Conservation (phyloP, 208 protist species). For the Herpetomonas muscarum region DNA sequence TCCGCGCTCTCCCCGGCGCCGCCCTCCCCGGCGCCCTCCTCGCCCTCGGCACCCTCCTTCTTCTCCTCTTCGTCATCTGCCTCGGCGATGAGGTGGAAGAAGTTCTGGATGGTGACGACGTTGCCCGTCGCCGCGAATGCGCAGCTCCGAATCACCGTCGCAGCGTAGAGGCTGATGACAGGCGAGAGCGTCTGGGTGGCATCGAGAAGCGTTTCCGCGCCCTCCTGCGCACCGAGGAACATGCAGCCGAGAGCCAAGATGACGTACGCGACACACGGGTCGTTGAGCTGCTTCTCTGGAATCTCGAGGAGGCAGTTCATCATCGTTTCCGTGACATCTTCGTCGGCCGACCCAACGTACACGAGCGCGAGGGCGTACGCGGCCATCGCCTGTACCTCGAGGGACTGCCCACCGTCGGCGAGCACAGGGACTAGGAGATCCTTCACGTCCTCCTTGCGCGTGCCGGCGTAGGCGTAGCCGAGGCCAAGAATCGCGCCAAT, state of each 20-base stretch:
- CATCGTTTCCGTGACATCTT: constrained; percentile 94
- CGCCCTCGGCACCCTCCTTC: constrained; percentile 28
- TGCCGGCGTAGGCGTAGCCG: constrained; percentile 97
- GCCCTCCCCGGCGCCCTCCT: constrained; percentile 5
- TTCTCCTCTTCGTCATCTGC: constrained; percentile 63
- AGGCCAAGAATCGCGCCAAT: constrained; percentile 94
- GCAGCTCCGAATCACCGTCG: constrained; percentile 94
- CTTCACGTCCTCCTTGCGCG: constrained; percentile 90
- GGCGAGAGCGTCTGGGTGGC: constrained; percentile 77
- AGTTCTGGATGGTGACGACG: constrained; percentile 97
- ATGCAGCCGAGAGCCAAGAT: constrained; percentile 94
- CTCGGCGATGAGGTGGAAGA: constrained; percentile 95
- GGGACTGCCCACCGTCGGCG: constrained; percentile 82
- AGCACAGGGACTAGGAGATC: constrained; percentile 94
- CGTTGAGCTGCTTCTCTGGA: constrained; percentile 45
- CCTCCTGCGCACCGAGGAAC: constrained; percentile 94
- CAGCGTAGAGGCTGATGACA: constrained; percentile 85
- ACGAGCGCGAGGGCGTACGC: constrained; percentile 96
- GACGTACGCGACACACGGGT: constrained; percentile 88
- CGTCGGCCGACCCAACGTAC: constrained; percentile 95
- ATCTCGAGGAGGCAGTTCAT: constrained; percentile 91
- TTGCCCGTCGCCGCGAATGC: constrained; percentile 99
- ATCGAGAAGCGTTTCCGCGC: constrained; percentile 91
- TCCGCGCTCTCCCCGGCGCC: constrained; percentile 16
- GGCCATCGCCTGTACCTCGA: constrained; percentile 93